Evolutionary conservation across 768 basidiomycete species (phyloP), one percentile per base, ranked within the genome.

Genomic region (Mycena chlorophos): DNA sequence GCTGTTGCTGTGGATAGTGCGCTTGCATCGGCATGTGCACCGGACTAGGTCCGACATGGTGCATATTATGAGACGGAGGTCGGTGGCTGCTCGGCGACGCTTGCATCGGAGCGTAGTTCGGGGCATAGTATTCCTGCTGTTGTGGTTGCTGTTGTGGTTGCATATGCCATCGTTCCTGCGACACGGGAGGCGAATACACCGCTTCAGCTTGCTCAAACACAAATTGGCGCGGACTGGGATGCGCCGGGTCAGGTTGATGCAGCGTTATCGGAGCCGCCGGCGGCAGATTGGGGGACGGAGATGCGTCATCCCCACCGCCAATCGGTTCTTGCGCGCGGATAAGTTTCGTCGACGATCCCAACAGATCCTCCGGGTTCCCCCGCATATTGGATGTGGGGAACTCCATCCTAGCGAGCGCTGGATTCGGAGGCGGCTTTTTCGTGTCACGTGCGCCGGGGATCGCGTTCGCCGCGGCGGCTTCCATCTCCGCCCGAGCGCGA

Each of bases 331-430:
- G 65, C 5, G 59, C 47, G 20, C 63, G 51, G 4, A 66, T 56
- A 23, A 66, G 43, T 50, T 63, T 66, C 5, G 65, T 66, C 13
- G 65, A 59, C 26, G 61, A 57, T 3, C 65, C 65, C 4, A 66
- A 48, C 19, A 64, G 38, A 10, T 64, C 63, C 48, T 61, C 62
- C 16, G 64, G 60, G n/a, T 58, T 58, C 3, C 56, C 58, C 6
- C 64, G 51, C 3, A 63, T 49, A 49, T 62, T 63, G 0, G 64
- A 63, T 25, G 57, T 60, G 3, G 58, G 61, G 48, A 62, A 63
- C 31, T 49, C 48, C 20, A 56, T 45, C n/a, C 43, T 38, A 26
- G 13, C 34, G 13, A 22, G 14, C 10, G n/a, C 12, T n/a, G 34
- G 34, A 37, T 10, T n/a, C 10, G 34, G 12, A 10, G 34, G 34